Percentiles rank a stretch among this genome's conserved stretches.
Evolutionary conservation across 2,329 filamentous ascomycete species (phyloP).

Genomic region (Ceratocystis cubensis): DNA sequence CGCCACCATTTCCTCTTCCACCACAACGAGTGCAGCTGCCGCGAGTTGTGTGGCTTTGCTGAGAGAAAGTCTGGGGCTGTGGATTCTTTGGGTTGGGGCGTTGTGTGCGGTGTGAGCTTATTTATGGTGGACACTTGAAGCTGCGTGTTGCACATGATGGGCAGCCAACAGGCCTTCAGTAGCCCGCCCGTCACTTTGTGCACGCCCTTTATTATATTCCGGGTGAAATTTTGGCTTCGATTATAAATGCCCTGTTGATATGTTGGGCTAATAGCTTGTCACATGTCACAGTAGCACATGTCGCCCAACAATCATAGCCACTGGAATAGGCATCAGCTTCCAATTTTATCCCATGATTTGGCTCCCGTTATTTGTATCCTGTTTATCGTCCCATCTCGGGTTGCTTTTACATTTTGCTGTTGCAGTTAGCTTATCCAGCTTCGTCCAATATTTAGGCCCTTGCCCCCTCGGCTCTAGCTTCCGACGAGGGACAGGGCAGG

Average conservation of each 20-base stretch:
- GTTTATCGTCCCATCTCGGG: neutral
- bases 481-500: neutral
- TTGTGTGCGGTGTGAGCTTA: neutral
- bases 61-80: neutral
- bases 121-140: neutral
- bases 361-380: neutral
- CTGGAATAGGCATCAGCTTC: neutral
- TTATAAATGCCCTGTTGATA: neutral
- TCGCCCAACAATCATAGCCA: neutral
- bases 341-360: neutral
- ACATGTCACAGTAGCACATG: neutral
- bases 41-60: neutral
- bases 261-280: neutral
- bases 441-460: neutral
- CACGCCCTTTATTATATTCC: neutral
- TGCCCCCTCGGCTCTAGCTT: neutral
- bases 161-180: neutral
- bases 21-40: conserved; percentile 1
- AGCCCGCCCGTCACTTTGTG: neutral
- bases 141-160: neutral
- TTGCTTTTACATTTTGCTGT: neutral
- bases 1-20: neutral
- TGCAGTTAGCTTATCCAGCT: neutral
- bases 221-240: neutral
- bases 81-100: neutral